Evolutionary conservation across 2,329 filamentous ascomycete species (phyloP).

Genomic region (Ophiostoma australiae): DNA sequence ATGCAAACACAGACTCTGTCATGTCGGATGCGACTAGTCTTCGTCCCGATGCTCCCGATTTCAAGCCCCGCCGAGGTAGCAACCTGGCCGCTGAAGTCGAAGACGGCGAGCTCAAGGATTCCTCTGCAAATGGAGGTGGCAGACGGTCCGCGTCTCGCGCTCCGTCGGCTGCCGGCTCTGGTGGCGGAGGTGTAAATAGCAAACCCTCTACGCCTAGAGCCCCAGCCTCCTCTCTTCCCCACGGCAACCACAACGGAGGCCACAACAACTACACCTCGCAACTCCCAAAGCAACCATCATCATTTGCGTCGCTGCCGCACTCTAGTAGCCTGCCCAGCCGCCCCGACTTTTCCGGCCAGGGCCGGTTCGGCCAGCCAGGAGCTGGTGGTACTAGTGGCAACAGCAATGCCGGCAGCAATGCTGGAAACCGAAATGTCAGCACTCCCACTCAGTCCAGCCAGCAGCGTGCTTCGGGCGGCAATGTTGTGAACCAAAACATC

Average conservation of each 20-base stretch:
- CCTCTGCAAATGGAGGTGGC: constrained; percentile 27
- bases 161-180: constrained; percentile 10
- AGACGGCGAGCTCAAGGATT: constrained; percentile 67
- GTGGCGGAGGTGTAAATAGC: constrained; percentile 18
- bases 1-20: constrained; percentile 26
- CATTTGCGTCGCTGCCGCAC: constrained; percentile 33
- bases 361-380: constrained; percentile 18
- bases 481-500: neutral
- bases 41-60: constrained; percentile 58
- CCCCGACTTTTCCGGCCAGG: constrained; percentile 30
- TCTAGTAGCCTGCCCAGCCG: constrained; percentile 33
- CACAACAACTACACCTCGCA: constrained; percentile 6
- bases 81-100: constrained; percentile 49
- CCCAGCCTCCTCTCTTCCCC: constrained; percentile 26
- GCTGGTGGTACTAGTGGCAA: neutral
- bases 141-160: neutral
- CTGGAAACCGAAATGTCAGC: neutral
- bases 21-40: constrained; percentile 41
- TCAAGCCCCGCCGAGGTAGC: constrained; percentile 48
- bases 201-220: constrained; percentile 33
- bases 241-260: neutral
- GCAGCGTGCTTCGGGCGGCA: neutral
- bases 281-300: constrained; percentile 34
- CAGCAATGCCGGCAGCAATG: neutral
- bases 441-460: neutral